These are phyloP conservation scores for Sclerotinia sclerotiorum DNA, from an alignment of 2,329 filamentous ascomycete species.

Conservation along the genomic window DNA sequence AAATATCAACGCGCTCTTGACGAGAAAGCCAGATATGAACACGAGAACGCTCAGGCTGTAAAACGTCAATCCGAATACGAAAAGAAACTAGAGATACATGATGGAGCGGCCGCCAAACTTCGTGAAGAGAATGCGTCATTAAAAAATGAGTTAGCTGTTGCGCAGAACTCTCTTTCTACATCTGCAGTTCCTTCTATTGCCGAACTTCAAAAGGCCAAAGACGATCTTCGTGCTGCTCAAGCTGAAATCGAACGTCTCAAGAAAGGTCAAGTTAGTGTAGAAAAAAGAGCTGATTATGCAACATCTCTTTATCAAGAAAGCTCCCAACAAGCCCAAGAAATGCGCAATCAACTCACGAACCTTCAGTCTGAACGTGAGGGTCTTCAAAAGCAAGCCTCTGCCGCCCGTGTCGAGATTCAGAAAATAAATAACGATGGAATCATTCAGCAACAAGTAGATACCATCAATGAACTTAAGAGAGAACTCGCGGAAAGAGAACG, in stretches of 20 bases:
- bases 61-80: slow-evolving; percentile 27
- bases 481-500: slow-evolving; percentile 41
- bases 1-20: slow-evolving; percentile 52
- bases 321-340: slow-evolving; percentile 31
- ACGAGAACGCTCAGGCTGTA: slow-evolving; percentile 39
- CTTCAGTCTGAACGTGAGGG: slow-evolving; percentile 28
- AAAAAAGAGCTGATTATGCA: slow-evolving; percentile 38
- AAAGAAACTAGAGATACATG: slow-evolving; percentile 30
- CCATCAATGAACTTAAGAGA: slow-evolving; percentile 41
- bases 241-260: slow-evolving; percentile 32
- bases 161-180: slow-evolving; percentile 26
- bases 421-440: slow-evolving; percentile 33
- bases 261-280: slow-evolving; percentile 27
- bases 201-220: slow-evolving; percentile 45
- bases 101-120: slow-evolving; percentile 33
- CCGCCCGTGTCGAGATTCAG: slow-evolving; percentile 36
- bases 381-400: slow-evolving; percentile 32
- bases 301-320: slow-evolving; percentile 37
- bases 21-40: slow-evolving; percentile 53
- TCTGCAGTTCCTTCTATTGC: slow-evolving; percentile 44
- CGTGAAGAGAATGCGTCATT: slow-evolving; percentile 30
- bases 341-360: slow-evolving; percentile 26
- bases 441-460: slow-evolving; percentile 26
- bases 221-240: slow-evolving; percentile 38
- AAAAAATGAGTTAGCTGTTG: slow-evolving; percentile 36